Percentiles rank a stretch among this genome's conserved stretches.
Conservation (phyloP, 208 protist species). For the Leishmania amazonensis region DNA sequence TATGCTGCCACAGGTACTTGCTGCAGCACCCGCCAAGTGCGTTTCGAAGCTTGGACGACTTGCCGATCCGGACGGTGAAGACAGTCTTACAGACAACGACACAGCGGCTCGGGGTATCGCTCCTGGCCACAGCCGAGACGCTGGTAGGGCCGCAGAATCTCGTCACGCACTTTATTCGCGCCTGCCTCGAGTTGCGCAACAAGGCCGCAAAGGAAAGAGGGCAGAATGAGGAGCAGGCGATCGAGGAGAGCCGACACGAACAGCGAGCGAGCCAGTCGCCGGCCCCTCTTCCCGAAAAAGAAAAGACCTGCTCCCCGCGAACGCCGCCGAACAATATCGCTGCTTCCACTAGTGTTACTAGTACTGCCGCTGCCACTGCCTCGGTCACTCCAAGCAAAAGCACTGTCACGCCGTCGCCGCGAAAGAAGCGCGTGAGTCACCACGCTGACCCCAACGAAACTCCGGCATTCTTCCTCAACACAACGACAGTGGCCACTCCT, state of each 20-base stretch:
- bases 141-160: slow-evolving; percentile 80
- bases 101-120: slow-evolving; percentile 42
- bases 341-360: not conserved
- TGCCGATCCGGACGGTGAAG: slow-evolving; percentile 90
- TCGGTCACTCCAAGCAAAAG: not conserved
- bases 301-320: slow-evolving; percentile 1
- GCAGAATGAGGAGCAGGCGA: slow-evolving; percentile 50
- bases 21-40: slow-evolving; percentile 87
- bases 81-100: slow-evolving; percentile 82
- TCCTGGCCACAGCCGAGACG: slow-evolving; percentile 53
- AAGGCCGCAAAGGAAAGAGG: slow-evolving; percentile 37
- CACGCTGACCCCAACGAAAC: slow-evolving; percentile 28
- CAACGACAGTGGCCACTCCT: not conserved
- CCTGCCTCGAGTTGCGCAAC: slow-evolving; percentile 69
- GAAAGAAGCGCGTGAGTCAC: slow-evolving; percentile 20
- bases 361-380: not conserved
- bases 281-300: slow-evolving; percentile 19
- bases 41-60: slow-evolving; percentile 84
- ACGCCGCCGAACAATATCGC: not conserved
- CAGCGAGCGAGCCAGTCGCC: slow-evolving; percentile 63
- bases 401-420: slow-evolving; percentile 13
- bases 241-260: slow-evolving; percentile 52
- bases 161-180: slow-evolving; percentile 88
- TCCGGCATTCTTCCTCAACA: not conserved
- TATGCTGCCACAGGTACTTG: slow-evolving; percentile 89